Evolutionary conservation across 176 grass and related monocot genomes (phyloP).

Genomic region (Metroxylon sagu): DNA sequence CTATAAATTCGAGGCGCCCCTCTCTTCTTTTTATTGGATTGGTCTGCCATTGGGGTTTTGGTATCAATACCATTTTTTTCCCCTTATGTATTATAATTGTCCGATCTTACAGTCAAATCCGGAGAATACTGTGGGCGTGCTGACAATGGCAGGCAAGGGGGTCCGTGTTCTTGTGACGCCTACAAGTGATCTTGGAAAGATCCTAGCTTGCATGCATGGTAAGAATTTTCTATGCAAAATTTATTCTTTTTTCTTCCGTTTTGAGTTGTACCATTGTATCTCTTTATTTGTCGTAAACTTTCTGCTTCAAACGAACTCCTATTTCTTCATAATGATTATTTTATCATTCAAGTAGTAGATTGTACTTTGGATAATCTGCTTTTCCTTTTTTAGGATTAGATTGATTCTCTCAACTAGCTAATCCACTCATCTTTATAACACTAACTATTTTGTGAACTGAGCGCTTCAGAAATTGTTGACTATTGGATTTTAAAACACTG

Average conservation of each 20-base stretch:
- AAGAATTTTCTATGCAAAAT: conserved; percentile 5
- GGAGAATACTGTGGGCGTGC: conserved; percentile 93
- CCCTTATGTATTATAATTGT: not conserved
- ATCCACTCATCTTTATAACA: too few species aligned
- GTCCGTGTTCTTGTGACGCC: conserved; percentile 93
- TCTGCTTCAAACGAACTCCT: too few species aligned
- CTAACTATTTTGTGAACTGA: too few species aligned
- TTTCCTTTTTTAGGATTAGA: too few species aligned
- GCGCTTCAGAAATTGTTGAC: too few species aligned
- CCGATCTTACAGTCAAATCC: conserved; percentile 68
- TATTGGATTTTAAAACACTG: too few species aligned
- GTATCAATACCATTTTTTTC: conserved; percentile 15
- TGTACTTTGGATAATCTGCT: too few species aligned
- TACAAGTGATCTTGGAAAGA: conserved; percentile 97
- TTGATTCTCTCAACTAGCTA: too few species aligned
- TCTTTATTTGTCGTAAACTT: conserved; percentile 1
- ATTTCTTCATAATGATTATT: too few species aligned
- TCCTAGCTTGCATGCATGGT: conserved; percentile 99
- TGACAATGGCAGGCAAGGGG: conserved; percentile 98
- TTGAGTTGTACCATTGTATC: not conserved
- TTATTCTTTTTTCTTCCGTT: not conserved
- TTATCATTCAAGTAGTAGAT: too few species aligned
- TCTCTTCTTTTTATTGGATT: too few species aligned
- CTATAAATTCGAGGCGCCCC: too few species aligned
- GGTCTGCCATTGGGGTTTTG: conserved; percentile 26